phyloP scores from a whole-genome alignment of 805 yeast genomes.

The Torulaspora gathmanii region DNA sequence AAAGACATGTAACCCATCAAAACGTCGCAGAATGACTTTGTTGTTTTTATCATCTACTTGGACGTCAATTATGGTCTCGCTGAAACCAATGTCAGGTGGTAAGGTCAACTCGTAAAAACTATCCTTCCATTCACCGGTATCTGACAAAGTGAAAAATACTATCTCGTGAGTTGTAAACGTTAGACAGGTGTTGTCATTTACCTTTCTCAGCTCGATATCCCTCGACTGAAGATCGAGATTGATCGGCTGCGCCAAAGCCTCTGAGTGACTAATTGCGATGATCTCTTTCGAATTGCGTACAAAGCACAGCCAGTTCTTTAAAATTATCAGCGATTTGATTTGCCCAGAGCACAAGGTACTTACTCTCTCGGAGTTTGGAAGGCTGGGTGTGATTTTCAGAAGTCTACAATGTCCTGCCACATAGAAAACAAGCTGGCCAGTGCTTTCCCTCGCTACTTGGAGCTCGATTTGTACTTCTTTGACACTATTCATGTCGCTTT shows the following conservation, averaged over 20 bases:
- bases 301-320: slow-evolving; percentile 3
- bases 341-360: neutral
- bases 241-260: neutral
- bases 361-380: neutral
- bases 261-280: slow-evolving; percentile 2
- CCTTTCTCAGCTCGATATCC: slow-evolving; percentile 14
- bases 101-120: slow-evolving; percentile 16
- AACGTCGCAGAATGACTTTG: slow-evolving; percentile 20
- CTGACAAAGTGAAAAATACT: neutral
- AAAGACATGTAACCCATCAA: slow-evolving; percentile 24
- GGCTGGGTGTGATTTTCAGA: slow-evolving; percentile 2
- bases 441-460: neutral
- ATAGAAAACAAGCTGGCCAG: slow-evolving; percentile 1
- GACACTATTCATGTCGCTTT: slow-evolving; percentile 1
- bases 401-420: slow-evolving; percentile 2
- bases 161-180: slow-evolving; percentile 13
- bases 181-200: slow-evolving; percentile 7
- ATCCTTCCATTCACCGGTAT: neutral
- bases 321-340: slow-evolving; percentile 1
- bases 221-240: slow-evolving; percentile 4
- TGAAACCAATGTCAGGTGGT: slow-evolving; percentile 16
- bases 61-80: slow-evolving; percentile 21
- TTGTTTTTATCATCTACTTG: slow-evolving; percentile 5
- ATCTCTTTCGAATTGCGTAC: slow-evolving; percentile 1
- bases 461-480: neutral